Conservation (phyloP, 805 yeast species). For the Ogataea saltuana region DNA sequence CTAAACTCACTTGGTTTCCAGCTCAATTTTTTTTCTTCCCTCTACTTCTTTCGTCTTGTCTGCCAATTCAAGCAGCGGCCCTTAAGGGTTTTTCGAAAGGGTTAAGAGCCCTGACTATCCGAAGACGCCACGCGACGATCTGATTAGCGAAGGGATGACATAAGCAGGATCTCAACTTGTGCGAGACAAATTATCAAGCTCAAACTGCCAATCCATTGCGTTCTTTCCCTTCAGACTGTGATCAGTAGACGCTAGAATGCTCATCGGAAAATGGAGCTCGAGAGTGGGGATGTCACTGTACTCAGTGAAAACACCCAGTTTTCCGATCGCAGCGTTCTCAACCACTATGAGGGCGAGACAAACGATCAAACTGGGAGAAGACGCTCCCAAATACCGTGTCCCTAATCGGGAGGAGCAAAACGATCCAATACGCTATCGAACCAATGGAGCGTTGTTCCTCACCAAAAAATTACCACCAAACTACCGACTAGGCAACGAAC, state of each 20-base stretch:
- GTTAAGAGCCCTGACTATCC: slow-evolving; percentile 6
- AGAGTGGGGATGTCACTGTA: slow-evolving; percentile 1
- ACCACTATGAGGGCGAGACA: slow-evolving; percentile 1
- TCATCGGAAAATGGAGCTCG: neutral
- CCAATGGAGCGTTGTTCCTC: slow-evolving; percentile 35
- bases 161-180: too few species aligned
- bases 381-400: slow-evolving; percentile 30
- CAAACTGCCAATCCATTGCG: too few species aligned
- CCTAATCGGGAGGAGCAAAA: slow-evolving; percentile 24
- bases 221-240: neutral
- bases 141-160: too few species aligned
- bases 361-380: slow-evolving; percentile 33
- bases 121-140: too few species aligned
- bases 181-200: too few species aligned
- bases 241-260: slow-evolving; percentile 12
- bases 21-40: slow-evolving; percentile 4
- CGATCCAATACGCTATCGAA: slow-evolving; percentile 28
- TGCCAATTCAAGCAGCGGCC: neutral
- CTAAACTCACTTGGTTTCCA: neutral
- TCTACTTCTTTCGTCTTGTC: neutral
- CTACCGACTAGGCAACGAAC: slow-evolving; percentile 56
- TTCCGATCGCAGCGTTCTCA: neutral
- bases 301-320: too few species aligned
- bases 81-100: neutral
- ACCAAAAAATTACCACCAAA: slow-evolving; percentile 46